A percentile compares a stretch with the other conserved stretches of the same genome.
Conservation (phyloP, 768 basidiomycete genomes). For the Clavulina sp. region DNA sequence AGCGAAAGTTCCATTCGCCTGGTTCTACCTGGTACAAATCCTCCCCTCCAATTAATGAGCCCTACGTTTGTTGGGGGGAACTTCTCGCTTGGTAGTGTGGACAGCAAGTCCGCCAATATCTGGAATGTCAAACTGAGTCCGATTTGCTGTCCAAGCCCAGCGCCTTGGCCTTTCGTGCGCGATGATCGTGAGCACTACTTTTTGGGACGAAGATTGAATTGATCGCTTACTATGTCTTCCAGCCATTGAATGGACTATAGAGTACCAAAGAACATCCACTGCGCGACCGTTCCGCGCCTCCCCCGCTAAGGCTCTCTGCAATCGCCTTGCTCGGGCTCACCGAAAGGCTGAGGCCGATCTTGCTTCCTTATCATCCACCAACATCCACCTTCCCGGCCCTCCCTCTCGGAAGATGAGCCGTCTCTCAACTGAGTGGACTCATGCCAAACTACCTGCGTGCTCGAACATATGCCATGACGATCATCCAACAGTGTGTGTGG, state of each 20-base stretch:
- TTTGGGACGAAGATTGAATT: neutral
- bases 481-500: slow-evolving; percentile 19
- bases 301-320: slow-evolving; percentile 6
- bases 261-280: slow-evolving; percentile 18
- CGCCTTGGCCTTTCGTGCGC: slow-evolving; percentile 18
- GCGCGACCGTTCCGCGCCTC: slow-evolving; percentile 9
- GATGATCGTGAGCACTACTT: slow-evolving; percentile 14
- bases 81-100: slow-evolving; percentile 3
- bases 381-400: slow-evolving; percentile 1
- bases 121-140: slow-evolving; percentile 18
- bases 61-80: slow-evolving; percentile 10
- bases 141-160: slow-evolving; percentile 17
- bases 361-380: slow-evolving; percentile 1
- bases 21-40: slow-evolving; percentile 13
- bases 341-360: slow-evolving; percentile 7
- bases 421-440: slow-evolving; percentile 13
- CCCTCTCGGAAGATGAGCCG: slow-evolving; percentile 1
- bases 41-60: slow-evolving; percentile 12
- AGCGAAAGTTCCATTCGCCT: slow-evolving; percentile 12
- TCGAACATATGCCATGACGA: slow-evolving; percentile 19
- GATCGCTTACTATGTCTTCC: neutral
- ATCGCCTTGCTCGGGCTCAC: slow-evolving; percentile 3
- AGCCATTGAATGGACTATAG: slow-evolving; percentile 16
- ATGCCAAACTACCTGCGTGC: slow-evolving; percentile 17
- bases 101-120: too few species aligned